A percentile compares a stretch with the other conserved stretches of the same genome.
Evolutionary conservation across 2,329 filamentous ascomycete genomes (phyloP).

Genomic region (Pyrenochaeta sp.): DNA sequence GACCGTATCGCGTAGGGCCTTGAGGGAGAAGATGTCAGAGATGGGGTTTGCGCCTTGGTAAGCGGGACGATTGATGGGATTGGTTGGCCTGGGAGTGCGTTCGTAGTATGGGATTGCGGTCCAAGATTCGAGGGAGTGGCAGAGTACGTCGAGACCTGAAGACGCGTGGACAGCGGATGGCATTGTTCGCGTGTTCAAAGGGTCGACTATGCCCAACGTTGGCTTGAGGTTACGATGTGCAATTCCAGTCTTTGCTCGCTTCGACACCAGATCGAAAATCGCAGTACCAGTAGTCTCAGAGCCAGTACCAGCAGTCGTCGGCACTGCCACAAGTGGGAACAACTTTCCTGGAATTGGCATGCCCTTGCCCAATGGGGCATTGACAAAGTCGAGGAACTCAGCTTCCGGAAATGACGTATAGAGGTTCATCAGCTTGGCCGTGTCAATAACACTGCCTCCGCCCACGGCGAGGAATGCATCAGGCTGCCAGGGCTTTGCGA

Average conservation of each 20-base stretch:
- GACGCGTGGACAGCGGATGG: slow-evolving; percentile 90
- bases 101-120: slow-evolving; percentile 95
- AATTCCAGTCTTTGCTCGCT: slow-evolving; percentile 93
- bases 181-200: slow-evolving; percentile 95
- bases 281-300: slow-evolving; percentile 97
- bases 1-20: slow-evolving; percentile 81
- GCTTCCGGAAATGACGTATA: slow-evolving; percentile 92
- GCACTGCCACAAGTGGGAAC: slow-evolving; percentile 80
- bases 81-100: slow-evolving; percentile 81
- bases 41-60: slow-evolving; percentile 99
- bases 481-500: slow-evolving; percentile 79
- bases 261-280: slow-evolving; percentile 93
- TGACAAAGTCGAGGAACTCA: slow-evolving; percentile 97
- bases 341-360: slow-evolving; percentile 75
- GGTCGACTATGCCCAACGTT: slow-evolving; percentile 84
- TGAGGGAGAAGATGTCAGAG: slow-evolving; percentile 93
- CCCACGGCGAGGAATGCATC: slow-evolving; percentile 94
- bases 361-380: slow-evolving; percentile 89
- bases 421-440: slow-evolving; percentile 97
- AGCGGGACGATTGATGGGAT: slow-evolving; percentile 89
- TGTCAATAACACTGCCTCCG: slow-evolving; percentile 95
- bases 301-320: slow-evolving; percentile 85
- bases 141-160: slow-evolving; percentile 93
- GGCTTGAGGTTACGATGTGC: slow-evolving; percentile 96
- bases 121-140: slow-evolving; percentile 95